Conservation (phyloP, 2,329 filamentous ascomycete species). For the Trichoderma gracile region DNA sequence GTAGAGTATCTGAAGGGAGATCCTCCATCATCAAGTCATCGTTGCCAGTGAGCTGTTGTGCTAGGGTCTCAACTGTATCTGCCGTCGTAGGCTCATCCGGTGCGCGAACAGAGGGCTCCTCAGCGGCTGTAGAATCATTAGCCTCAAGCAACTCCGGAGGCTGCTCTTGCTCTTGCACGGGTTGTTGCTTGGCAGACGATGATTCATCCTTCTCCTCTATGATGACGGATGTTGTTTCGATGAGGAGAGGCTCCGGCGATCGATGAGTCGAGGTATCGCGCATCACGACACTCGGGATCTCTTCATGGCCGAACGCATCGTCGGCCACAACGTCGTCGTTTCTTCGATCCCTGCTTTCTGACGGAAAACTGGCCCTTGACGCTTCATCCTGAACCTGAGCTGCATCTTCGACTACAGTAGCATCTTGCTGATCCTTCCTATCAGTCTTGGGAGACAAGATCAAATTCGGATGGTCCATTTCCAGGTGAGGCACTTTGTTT, state of each 20-base stretch:
- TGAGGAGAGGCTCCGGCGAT: not conserved
- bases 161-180: not conserved
- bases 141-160: not conserved
- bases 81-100: not conserved
- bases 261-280: not conserved
- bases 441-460: not conserved
- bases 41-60: not conserved
- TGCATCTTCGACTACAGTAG: not conserved
- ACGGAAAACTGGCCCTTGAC: not conserved
- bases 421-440: not conserved
- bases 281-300: not conserved
- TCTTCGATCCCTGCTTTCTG: not conserved
- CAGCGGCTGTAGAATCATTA: not conserved
- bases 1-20: not conserved
- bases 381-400: not conserved
- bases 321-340: not conserved
- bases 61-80: not conserved
- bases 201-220: not conserved
- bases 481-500: not conserved
- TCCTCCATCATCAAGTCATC: conserved; percentile 2
- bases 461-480: conserved; percentile 11
- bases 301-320: not conserved
- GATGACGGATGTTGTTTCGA: not conserved
- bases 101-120: not conserved
- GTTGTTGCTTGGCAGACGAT: not conserved